These are phyloP conservation scores for Cyclotella sp. DNA, from an alignment of 108 stramenopile species.

Conservation along the genomic window DNA sequence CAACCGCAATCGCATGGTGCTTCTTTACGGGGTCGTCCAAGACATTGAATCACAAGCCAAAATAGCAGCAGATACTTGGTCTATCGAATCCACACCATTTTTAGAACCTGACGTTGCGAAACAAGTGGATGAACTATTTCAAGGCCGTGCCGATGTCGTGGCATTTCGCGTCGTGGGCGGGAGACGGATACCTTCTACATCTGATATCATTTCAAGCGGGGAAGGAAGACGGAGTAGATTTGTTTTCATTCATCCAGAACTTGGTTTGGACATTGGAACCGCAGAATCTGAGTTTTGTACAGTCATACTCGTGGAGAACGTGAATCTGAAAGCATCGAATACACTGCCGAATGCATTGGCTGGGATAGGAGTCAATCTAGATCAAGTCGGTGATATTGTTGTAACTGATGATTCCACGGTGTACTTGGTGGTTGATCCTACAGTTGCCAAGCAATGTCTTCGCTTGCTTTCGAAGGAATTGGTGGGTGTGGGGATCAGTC, in stretches of 20 bases:
- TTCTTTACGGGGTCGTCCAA: slow-evolving; percentile 12
- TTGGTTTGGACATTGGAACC: slow-evolving; percentile 42
- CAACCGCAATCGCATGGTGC: background rate
- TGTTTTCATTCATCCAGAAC: slow-evolving; percentile 48
- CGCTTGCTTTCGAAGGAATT: slow-evolving; percentile 52
- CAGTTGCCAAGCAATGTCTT: slow-evolving; percentile 35
- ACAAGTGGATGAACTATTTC: slow-evolving; percentile 39
- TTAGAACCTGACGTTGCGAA: slow-evolving; percentile 39
- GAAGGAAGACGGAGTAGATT: slow-evolving; percentile 50
- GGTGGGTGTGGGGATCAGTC: slow-evolving; percentile 34
- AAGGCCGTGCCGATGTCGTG: slow-evolving; percentile 38
- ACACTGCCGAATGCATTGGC: slow-evolving; percentile 46
- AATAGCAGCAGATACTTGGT: slow-evolving; percentile 46
- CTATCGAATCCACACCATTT: slow-evolving; percentile 49
- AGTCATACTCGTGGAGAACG: slow-evolving; percentile 45
- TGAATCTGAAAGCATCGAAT: slow-evolving; percentile 43
- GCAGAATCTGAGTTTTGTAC: slow-evolving; percentile 44
- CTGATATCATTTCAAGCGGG: slow-evolving; percentile 12
- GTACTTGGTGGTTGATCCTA: slow-evolving; percentile 47
- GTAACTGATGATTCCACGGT: slow-evolving; percentile 21
- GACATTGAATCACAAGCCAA: slow-evolving; percentile 35
- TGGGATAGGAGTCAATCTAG: slow-evolving; percentile 41
- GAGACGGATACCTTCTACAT: slow-evolving; percentile 17
- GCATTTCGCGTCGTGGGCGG: slow-evolving; percentile 42
- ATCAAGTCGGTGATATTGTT: slow-evolving; percentile 54